Evolutionary conservation across 768 basidiomycete species (phyloP), one percentile per base, ranked within the genome.

Genomic region (Lactifluus echinatus): DNA sequence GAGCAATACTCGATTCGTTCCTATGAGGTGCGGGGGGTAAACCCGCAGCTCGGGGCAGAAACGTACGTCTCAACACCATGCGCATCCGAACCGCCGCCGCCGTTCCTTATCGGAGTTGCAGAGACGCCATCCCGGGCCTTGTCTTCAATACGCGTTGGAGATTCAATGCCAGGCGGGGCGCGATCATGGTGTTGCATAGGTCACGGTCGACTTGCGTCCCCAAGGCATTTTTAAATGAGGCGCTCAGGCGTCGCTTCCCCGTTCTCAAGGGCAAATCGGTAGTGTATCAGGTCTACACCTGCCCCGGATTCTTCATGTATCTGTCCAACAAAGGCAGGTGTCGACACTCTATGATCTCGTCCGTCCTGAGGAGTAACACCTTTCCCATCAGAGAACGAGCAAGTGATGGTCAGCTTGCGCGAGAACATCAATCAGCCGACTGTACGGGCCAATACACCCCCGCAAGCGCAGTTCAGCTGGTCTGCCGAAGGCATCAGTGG

Each of bases 251-350:
- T 34, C n/a, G 17, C 3, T 28, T 49, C 14, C 4, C 46, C 28
- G 14, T 29, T 8, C 57, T 59, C 26, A 59, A 31, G 36, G 40
- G 21, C 19, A 59, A 59, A 28, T 17, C 7, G 2, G 33, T 59
- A 2, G 53, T 49, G 2, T 29, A 49, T 50, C 34, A 49, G 15
- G 42, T 34, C 2, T 57, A 31, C 37, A 33, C 24, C 23, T 57
- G 56, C 19, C 39, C 56, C 21, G 45, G 56, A 15, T 57, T 33
- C 56, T 57, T 47, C 46, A 53, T 47, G 45, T 53, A 57, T 23
- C 44, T 57, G 8, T 57, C 56, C n/a, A 53, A 24, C 31, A 47
- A 52, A 21, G 21, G 56, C 53, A 37, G 10, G 56, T 48, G 2
- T 23, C 15, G 15, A 7, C 37, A 11, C 19, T 0, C 15, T n/a